Evolutionary conservation across 1,284 basidiomycete genomes (phyloP), one percentile per base, ranked within the genome.

Genomic region (Cystobasidium pallidum): DNA sequence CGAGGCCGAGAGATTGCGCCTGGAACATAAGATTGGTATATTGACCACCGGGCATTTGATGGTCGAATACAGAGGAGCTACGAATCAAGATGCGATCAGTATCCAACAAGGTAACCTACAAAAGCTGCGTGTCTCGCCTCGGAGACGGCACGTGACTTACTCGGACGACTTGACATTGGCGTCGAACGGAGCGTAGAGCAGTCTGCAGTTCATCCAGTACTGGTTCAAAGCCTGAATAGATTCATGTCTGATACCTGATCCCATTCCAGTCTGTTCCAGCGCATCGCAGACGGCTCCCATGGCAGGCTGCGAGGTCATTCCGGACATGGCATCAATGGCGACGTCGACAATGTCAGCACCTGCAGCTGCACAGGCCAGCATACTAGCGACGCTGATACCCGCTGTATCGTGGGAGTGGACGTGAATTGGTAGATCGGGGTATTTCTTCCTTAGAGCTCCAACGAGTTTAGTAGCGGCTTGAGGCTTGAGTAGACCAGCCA

Each of bases 401-500:
- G 96, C 96, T 36, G 96, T 99, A 83, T 99, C 96, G 83, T 99
- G 96, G 49, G 96, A 98, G 85, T 99, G 96, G 54, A 99, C 94
- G 82, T 99, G 96, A 81, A 99, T 99, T 51, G 95, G 94, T 74
- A 99, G 87, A 81, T 98, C 93, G 47, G 96, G 96, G 83, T 98
- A 91, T 79, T 91, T 94, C 84, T 92, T 88, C 81, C 96, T 89
- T 82, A 99, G 94, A 28, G 93, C 89, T 76, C 92, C 89, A 79
- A 99, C 88, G 76, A 99, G 89, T 90, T 96, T 80, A 76, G 85
- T 93, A 17, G 95, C 96, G 58, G 96, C 90, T 79, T 92, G 86
- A 43, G 96, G 96, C 82, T 98, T 99, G 78, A 99, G 85, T 64
- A 99, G 83, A 81, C 96, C 96, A 75, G 96, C 96, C 96, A 99